A percentile compares a stretch with the other conserved stretches of the same genome.
phyloP scores from a whole-genome alignment of 345 rosid species.

The Boechera stricta region DNA sequence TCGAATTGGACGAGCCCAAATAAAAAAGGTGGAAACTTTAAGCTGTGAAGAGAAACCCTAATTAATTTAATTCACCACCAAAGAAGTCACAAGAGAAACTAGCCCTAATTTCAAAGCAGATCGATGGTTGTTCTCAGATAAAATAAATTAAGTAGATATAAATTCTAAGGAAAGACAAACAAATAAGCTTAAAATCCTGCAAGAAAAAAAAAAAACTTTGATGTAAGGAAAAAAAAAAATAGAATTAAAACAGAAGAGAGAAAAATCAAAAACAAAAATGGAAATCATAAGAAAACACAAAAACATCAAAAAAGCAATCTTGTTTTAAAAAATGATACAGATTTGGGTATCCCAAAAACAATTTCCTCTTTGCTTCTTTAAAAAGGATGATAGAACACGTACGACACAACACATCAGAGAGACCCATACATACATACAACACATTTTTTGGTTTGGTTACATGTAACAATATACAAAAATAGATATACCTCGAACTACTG shows the following conservation, averaged over 20 bases:
- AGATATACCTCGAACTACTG: constrained; percentile 88
- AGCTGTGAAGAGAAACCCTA: constrained; percentile 29
- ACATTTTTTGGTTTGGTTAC: too few relatives aligned
- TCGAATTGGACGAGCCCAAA: neutral
- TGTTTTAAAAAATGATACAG: constrained; percentile 22
- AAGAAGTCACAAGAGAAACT: neutral
- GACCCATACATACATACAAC: too few relatives aligned
- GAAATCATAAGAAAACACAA: constrained; percentile 35
- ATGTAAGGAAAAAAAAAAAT: neutral
- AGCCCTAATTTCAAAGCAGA: neutral
- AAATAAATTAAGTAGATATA: neutral
- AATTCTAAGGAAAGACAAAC: constrained; percentile 6
- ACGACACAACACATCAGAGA: too few relatives aligned
- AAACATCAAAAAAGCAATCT: constrained; percentile 8
- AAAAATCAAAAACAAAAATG: constrained; percentile 5
- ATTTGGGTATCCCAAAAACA: constrained; percentile 19
- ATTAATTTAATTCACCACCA: neutral
- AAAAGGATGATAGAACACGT: too few relatives aligned
- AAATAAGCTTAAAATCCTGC: constrained; percentile 1
- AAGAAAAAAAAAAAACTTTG: neutral
- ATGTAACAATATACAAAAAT: neutral
- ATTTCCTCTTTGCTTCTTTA: constrained; percentile 19
- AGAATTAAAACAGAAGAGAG: neutral
- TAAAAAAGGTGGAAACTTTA: neutral
- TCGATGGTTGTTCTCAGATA: neutral